Base-by-base conservation (phyloP, 2,329 filamentous ascomycete genomes). In the Aspergillus fischeri region DNA sequence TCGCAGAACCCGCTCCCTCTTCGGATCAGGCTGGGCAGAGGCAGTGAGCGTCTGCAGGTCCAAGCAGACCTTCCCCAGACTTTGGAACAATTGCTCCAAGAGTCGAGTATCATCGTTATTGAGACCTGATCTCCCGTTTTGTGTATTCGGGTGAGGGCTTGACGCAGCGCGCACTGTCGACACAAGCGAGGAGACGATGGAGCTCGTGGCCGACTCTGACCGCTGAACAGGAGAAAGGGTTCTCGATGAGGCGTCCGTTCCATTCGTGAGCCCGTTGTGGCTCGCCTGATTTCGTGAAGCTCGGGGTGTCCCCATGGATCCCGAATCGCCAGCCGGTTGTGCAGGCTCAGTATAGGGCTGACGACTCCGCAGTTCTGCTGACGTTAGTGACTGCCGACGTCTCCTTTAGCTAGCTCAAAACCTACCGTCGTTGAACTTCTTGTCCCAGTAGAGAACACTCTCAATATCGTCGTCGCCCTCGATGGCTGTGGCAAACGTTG, bases 401-500 rank as follows among this genome's bases (percentile, higher is more conserved):
- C 8, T 20, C 4, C 20, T 25, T 11, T 14, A 25, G 17, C 10
- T 35, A 27, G 42, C 10, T 17, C 27, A 25, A 20, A 29, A 56
- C 67, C 53, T 59, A 73, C 70, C 70, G 58, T 68, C 67, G 24
- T 73, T 73, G 56, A 72, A 73, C 25, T 65, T 72, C 54, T 67
- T 65, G 54, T 73, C 72, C 73, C 73, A 75, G 56, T 72, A 74
- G 45, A 75, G 63, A 32, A 72, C 73, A 52, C 70, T 72, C 47
- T 77, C 70, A 51, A 70, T 56, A 42, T 79, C 77, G 27, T 80
- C 78, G 4, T 64, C 72, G 10, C 79, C 81, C 70, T 87, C 85
- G 3, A 76, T 81, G 4, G 86, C 86, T 1, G 86, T 88, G 2
- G 83, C 84, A 67, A 88, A 89, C 0, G 83, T 83, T 21, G 81